These are phyloP conservation scores for Daucus carota DNA, from an alignment of 129 eudicot genomes.

Conservation along the genomic window DH1_v3.0 NC_030385.2:25937001-25937500, in stretches of 20 bases:
- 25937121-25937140: conserved; percentile 81
- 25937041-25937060: not conserved
- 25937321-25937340: conserved; percentile 72
- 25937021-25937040: not conserved
- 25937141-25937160: conserved; percentile 79
- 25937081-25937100: not conserved
- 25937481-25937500: conserved; percentile 86
- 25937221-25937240: not conserved
- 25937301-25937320: conserved; percentile 75
- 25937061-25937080: not conserved
- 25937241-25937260: conserved; percentile 28
- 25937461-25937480: conserved; percentile 77
- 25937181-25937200: not conserved
- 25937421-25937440: not conserved
- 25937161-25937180: not conserved
- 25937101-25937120: not conserved
- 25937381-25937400: conserved; percentile 26
- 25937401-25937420: not conserved
- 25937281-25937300: conserved; percentile 73
- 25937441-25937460: conserved; percentile 28
- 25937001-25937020: not conserved
- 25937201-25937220: not conserved
- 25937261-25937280: conserved; percentile 81
- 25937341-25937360: conserved; percentile 84
- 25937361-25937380: conserved; percentile 76